Base-by-base conservation (phyloP, 805 yeast species). In the Metschnikowia baotianmanensis region DNA sequence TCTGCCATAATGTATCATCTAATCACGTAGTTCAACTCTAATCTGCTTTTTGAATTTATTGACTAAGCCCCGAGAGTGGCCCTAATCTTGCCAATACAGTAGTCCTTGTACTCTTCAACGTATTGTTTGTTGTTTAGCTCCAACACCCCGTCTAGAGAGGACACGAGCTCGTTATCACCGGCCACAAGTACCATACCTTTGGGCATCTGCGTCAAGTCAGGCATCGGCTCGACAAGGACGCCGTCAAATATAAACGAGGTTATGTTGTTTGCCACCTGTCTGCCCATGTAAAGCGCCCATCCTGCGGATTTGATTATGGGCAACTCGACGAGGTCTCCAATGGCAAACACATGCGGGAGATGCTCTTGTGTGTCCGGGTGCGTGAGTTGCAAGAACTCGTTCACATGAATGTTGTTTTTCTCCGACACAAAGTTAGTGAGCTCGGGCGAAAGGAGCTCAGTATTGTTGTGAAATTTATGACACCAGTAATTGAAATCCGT, bases 251-350 rank as follows among this genome's bases (percentile, higher is more conserved):
- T 54, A 15, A 57, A 31, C 30, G 61, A 55, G 5, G 61, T 48
- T 25, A 69, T 47, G 40, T 69, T 69, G 45, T 65, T 63, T 12
- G 73, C 72, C 7, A 55, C 63, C 37, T 55, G 65, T 30, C 71
- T 51, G 2, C 72, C 73, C 62, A 62, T 65, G 47, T 64, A 68
- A 52, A 67, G 58, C 3, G 72, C 73, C 73, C 73, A 69, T 2
- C 74, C 74, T 2, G 74, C 73, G 33, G 68, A 62, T 51, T 69
- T 69, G 46, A 69, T 65, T 37, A 67, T 65, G 22, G 70, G 65
- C 21, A 61, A 40, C 31, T 68, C 70, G 4, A 65, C 67, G 44
- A 68, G 51, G 47, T 69, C 72, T 6, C 74, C 74, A 18, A 67
- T 40, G 25, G 54, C 64, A 40, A 68, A 69, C 35, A 67, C 50